These are phyloP conservation scores for Prasinococcaceae sp. DNA, from an alignment of 139 green algal genomes.

Conservation along the genomic window DNA sequence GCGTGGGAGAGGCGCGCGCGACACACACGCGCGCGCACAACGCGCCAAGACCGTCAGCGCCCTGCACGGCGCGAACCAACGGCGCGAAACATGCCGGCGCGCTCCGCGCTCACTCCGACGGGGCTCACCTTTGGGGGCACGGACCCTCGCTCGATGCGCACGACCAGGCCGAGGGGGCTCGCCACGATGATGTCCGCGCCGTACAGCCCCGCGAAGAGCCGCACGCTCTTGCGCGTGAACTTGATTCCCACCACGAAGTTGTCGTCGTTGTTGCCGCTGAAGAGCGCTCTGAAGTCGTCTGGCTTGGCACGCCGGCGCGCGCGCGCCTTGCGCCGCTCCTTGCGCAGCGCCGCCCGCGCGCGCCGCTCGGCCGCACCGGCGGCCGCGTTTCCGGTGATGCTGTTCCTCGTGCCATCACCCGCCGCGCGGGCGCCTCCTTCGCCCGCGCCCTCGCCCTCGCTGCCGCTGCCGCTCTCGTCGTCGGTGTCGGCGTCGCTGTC, in stretches of 20 bases:
- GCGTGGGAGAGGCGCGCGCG: too few relatives aligned
- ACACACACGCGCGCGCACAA: too few relatives aligned
- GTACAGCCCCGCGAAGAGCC: slow-evolving; percentile 72
- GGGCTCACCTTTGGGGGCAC: too few relatives aligned
- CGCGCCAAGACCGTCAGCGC: too few relatives aligned
- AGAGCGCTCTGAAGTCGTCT: slow-evolving; percentile 60
- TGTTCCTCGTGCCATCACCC: slow-evolving; percentile 17
- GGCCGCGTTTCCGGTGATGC: too few relatives aligned
- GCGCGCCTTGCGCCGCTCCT: too few relatives aligned
- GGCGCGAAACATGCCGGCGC: too few relatives aligned
- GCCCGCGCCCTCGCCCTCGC: neutral
- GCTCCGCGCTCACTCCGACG: too few relatives aligned
- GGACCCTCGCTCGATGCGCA: too few relatives aligned
- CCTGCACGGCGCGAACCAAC: too few relatives aligned
- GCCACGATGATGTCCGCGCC: slow-evolving; percentile 83
- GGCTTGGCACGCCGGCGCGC: slow-evolving; percentile 49
- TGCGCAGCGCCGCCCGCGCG: too few relatives aligned
- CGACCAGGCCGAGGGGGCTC: slow-evolving; percentile 73
- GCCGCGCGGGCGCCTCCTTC: neutral
- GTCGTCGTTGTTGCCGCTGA: slow-evolving; percentile 84
- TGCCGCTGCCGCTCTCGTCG: neutral
- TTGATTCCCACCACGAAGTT: slow-evolving; percentile 90
- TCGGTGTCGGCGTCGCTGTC: slow-evolving; percentile 17
- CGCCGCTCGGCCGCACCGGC: too few relatives aligned
- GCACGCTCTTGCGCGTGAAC: slow-evolving; percentile 53